Conservation (phyloP, 192 early-diverging fungal genomes). For the Entomortierella lignicola region DNA sequence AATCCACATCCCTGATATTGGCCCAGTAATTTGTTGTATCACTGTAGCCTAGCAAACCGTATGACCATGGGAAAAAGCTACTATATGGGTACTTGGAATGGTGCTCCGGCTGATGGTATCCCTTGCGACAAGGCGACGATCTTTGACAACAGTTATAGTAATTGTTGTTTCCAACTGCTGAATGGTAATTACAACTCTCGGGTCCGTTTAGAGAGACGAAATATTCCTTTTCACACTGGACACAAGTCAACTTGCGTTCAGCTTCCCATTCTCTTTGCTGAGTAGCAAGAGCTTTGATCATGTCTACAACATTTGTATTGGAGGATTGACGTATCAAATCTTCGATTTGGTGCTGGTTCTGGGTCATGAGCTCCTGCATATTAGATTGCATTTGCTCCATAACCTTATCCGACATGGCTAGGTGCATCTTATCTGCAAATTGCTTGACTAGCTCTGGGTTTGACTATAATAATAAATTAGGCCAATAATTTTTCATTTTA, state of each 20-base stretch:
- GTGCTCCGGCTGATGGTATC: conserved; percentile 32
- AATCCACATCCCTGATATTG: conserved; percentile 26
- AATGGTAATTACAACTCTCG: conserved; percentile 47
- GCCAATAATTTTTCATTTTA: too few relatives aligned
- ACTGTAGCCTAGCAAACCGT: conserved; percentile 39
- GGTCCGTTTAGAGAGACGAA: conserved; percentile 44
- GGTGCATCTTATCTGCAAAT: conserved; percentile 50
- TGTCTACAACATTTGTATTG: conserved; percentile 32
- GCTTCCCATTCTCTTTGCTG: conserved; percentile 38
- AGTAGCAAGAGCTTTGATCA: conserved; percentile 44
- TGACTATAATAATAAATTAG: too few relatives aligned
- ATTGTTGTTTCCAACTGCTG: conserved; percentile 5
- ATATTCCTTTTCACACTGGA: conserved; percentile 54
- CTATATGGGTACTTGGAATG: conserved; percentile 55
- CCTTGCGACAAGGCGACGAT: conserved; percentile 19
- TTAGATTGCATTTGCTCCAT: conserved; percentile 53
- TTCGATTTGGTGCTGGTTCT: conserved; percentile 40
- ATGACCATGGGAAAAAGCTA: conserved; percentile 34
- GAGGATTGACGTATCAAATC: conserved; percentile 32
- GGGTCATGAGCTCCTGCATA: conserved; percentile 48
- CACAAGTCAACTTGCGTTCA: conserved; percentile 42
- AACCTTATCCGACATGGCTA: conserved; percentile 43
- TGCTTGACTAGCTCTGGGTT: conserved; percentile 50
- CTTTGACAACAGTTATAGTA: conserved; percentile 49
- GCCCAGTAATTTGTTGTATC: conserved; percentile 54